phyloP scores from a whole-genome alignment of 495 filamentous ascomycete genomes.

The Hypoxylon fragiforme region DNA sequence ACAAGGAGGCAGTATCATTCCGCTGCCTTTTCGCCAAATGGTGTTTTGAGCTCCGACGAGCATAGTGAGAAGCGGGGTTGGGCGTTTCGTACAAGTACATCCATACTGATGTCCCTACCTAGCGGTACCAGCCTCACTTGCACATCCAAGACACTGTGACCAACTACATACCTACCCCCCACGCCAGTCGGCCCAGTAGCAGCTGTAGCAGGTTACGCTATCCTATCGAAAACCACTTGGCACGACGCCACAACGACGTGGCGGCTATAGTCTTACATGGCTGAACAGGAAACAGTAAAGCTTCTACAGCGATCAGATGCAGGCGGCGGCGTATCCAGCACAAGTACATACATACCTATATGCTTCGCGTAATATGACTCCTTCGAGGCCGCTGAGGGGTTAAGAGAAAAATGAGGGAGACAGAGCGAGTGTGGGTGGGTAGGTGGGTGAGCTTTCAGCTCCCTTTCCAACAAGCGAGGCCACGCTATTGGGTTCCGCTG shows the following conservation, averaged over 20 bases:
- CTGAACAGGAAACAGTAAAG: slow-evolving; percentile 7
- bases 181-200: too few relatives aligned
- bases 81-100: slow-evolving; percentile 5
- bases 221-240: slow-evolving; percentile 7
- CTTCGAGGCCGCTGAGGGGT: neutral
- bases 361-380: slow-evolving; percentile 22
- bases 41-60: neutral
- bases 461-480: slow-evolving; percentile 31
- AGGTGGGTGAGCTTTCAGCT: too few relatives aligned
- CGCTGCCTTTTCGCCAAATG: neutral
- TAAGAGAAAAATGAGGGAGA: slow-evolving; percentile 1
- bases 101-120: too few relatives aligned
- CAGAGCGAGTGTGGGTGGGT: slow-evolving; percentile 2
- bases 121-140: slow-evolving; percentile 7
- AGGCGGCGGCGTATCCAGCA: slow-evolving; percentile 8
- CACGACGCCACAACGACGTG: slow-evolving; percentile 24
- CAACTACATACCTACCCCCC: slow-evolving; percentile 8
- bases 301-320: neutral
- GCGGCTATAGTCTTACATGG: slow-evolving; percentile 4
- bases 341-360: slow-evolving; percentile 9
- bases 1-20: slow-evolving; percentile 5
- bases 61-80: neutral
- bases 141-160: slow-evolving; percentile 2
- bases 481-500: slow-evolving; percentile 33
- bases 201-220: slow-evolving; percentile 11